phyloP scores from a whole-genome alignment of 805 yeast genomes.

The Metschnikowia sp. region DNA sequence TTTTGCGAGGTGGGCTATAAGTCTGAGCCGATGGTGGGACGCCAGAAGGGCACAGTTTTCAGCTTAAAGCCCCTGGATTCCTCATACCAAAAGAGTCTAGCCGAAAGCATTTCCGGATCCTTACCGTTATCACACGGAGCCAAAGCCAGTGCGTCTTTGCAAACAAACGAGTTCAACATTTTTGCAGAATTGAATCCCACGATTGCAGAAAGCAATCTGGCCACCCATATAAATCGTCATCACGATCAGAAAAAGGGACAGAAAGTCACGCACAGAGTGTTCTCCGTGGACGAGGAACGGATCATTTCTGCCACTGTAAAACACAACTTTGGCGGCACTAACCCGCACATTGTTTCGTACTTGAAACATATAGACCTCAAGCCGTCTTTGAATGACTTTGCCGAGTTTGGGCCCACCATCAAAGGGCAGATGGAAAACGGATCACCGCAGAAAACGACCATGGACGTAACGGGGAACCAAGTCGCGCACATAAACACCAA shows the following conservation, averaged over 20 bases:
- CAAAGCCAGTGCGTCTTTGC: slow-evolving; percentile 34
- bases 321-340: slow-evolving; percentile 66
- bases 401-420: slow-evolving; percentile 57
- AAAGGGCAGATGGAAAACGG: slow-evolving; percentile 9
- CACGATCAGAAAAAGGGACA: slow-evolving; percentile 7
- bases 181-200: slow-evolving; percentile 44
- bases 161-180: slow-evolving; percentile 40
- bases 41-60: slow-evolving; percentile 20
- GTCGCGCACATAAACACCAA: slow-evolving; percentile 50
- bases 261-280: slow-evolving; percentile 31
- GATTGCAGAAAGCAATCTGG: slow-evolving; percentile 17
- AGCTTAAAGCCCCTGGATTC: slow-evolving; percentile 14
- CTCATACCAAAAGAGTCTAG: not conserved
- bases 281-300: slow-evolving; percentile 29
- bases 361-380: slow-evolving; percentile 51
- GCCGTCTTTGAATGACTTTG: slow-evolving; percentile 56
- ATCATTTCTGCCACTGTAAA: slow-evolving; percentile 34
- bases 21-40: slow-evolving; percentile 29
- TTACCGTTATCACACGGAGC: slow-evolving; percentile 30
- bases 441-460: not conserved
- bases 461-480: slow-evolving; percentile 1
- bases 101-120: not conserved
- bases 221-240: slow-evolving; percentile 18
- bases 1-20: slow-evolving; percentile 38
- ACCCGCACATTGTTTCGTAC: slow-evolving; percentile 58